phyloP scores from a whole-genome alignment of 345 rosid genomes.

The Alliaria petiolata region DNA sequence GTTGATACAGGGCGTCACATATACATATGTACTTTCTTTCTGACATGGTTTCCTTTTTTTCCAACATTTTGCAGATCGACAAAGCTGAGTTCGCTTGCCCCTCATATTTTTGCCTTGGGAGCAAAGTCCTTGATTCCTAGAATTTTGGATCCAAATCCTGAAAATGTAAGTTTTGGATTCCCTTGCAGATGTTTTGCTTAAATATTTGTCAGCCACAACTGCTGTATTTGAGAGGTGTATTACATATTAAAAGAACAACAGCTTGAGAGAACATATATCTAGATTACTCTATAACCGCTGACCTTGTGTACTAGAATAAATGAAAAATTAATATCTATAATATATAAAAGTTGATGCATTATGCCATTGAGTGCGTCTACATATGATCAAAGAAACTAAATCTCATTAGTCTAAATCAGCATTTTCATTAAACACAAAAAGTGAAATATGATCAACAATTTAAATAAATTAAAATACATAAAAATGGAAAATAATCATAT shows the following conservation, averaged over 20 bases:
- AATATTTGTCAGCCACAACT: neutral
- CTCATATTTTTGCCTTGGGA: constrained; percentile 81
- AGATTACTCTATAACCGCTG: neutral
- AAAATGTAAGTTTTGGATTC: constrained; percentile 53
- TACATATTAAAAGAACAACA: neutral
- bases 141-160: constrained; percentile 89
- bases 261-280: constrained; percentile 12
- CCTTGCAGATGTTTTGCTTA: neutral
- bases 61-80: constrained; percentile 56
- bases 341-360: no score
- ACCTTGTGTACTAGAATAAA: no score
- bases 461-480: no score
- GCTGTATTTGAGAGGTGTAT: neutral
- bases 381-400: no score
- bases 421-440: no score
- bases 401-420: no score
- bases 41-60: constrained; percentile 1
- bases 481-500: no score
- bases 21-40: neutral
- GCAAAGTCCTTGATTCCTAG: constrained; percentile 76
- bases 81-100: constrained; percentile 85
- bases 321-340: no score
- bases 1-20: no score
- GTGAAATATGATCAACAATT: no score
- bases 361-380: no score